phyloP scores from a whole-genome alignment of 345 rosid genomes.

The Rhizophora mangle region DNA sequence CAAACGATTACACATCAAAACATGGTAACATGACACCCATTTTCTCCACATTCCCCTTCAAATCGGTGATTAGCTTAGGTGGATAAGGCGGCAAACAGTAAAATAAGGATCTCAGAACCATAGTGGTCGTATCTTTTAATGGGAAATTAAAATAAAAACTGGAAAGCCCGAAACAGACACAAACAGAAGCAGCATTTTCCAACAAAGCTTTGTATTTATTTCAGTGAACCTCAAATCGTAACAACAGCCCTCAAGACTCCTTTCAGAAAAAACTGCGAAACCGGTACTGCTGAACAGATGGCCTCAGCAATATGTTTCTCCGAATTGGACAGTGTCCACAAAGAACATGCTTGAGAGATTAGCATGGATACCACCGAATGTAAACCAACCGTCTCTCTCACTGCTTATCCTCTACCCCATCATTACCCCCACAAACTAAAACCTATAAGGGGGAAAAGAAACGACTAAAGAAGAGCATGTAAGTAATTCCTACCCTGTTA shows the following conservation, averaged over 20 bases:
- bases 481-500: slow-evolving; percentile 26
- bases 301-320: too few species aligned
- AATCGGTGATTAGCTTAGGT: too few species aligned
- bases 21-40: too few species aligned
- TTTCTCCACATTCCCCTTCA: too few species aligned
- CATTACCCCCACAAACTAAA: not conserved
- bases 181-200: slow-evolving; percentile 4
- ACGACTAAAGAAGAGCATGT: not conserved
- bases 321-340: not conserved
- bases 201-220: not conserved
- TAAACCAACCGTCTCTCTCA: not conserved
- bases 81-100: too few species aligned
- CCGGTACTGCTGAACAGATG: not conserved
- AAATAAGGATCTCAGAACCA: too few species aligned
- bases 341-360: not conserved
- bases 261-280: not conserved
- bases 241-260: not conserved
- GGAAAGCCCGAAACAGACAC: not conserved
- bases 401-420: not conserved
- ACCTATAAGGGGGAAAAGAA: not conserved
- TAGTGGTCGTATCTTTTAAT: too few species aligned
- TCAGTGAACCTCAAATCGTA: not conserved
- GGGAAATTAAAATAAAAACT: too few species aligned
- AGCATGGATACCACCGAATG: not conserved
- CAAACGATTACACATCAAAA: too few species aligned